Base-by-base conservation (phyloP, 1,139 yeast genomes). In the Meyerozyma carpophila region DNA sequence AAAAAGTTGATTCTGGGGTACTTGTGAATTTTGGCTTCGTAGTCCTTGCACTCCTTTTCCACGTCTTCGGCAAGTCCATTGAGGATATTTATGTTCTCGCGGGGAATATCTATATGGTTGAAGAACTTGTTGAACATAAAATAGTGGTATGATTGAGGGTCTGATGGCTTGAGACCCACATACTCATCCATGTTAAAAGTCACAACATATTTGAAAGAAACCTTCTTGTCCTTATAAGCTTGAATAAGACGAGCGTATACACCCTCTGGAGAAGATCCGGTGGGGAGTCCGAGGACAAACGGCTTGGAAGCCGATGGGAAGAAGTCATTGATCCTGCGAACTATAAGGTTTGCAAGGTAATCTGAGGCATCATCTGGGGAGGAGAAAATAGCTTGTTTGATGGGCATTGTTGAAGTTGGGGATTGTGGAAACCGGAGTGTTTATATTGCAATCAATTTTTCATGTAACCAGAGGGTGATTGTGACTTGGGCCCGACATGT, bases 151-250 rank as follows among this genome's bases (percentile, higher is more conserved):
- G 81, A 75, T 57, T 80, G 83, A 39, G 65, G 67, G 55, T 78
- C 65, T 16, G 67, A 46, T 13, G 82, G 81, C 8, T 64, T 57
- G 39, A 79, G 61, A 1, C 80, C 80, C 44, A 73, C 65, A 57
- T 79, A 79, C 57, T 79, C 84, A 55, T 79, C 84, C 84, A 79
- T 79, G 58, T 79, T 79, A 62, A 79, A 79, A 10, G 82, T 77
- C 11, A 80, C 78, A 37, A 80, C 85, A 55, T 81, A 67, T 48
- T 67, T 63, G 61, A 81, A 80, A 21, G 73, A 65, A 10, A 80
- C 67, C 41, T 57, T 58, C 16, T 79, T 79, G 31, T 56, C 52
- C 48, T 68, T 67, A 61, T 78, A 66, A 10, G 77, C 75, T 43
- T 65, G 63, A 37, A 80, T 73, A 41, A 80, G 63, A 44, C 64